Evolutionary conservation across 1,284 basidiomycete species (phyloP).

Genomic region (Cryptococcus jaspeensis): DNA sequence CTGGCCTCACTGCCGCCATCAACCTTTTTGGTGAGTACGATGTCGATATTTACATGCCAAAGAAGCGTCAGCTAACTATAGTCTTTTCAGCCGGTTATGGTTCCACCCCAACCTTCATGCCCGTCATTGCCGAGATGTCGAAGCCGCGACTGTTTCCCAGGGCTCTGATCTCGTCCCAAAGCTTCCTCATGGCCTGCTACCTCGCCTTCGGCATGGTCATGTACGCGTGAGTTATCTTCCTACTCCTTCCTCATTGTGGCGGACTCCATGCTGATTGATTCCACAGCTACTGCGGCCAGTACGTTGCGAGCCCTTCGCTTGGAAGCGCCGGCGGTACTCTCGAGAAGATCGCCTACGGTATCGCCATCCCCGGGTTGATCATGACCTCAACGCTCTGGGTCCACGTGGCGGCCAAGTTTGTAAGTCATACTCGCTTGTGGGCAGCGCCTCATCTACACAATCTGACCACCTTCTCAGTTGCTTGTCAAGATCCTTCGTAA

Average conservation of each 20-base stretch:
- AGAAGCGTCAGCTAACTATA: too few relatives aligned
- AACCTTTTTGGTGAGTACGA: too few relatives aligned
- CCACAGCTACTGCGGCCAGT: conserved; percentile 22
- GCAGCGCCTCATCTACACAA: too few relatives aligned
- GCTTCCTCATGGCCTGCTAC: conserved; percentile 15
- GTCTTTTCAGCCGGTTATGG: too few relatives aligned
- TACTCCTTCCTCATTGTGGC: too few relatives aligned
- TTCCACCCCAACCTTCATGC: too few relatives aligned
- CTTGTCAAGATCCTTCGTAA: conserved; percentile 36
- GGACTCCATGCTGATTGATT: neutral
- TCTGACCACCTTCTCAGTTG: too few relatives aligned
- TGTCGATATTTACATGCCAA: too few relatives aligned
- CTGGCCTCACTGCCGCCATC: too few relatives aligned
- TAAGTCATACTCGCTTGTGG: conserved; percentile 13
- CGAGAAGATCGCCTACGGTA: conserved; percentile 44
- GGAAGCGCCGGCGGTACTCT: conserved; percentile 27
- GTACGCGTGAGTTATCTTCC: conserved; percentile 20
- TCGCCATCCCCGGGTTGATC: conserved; percentile 43
- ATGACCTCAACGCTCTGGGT: conserved; percentile 19
- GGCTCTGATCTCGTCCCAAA: conserved; percentile 12
- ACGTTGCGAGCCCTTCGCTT: conserved; percentile 31
- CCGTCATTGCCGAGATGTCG: too few relatives aligned
- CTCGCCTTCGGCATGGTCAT: conserved; percentile 17
- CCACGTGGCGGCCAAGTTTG: neutral
- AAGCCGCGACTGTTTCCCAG: too few relatives aligned